Percentiles rank a stretch among this genome's conserved stretches.
phyloP scores from a whole-genome alignment of 495 filamentous ascomycete species.

The Halenospora varia region DNA sequence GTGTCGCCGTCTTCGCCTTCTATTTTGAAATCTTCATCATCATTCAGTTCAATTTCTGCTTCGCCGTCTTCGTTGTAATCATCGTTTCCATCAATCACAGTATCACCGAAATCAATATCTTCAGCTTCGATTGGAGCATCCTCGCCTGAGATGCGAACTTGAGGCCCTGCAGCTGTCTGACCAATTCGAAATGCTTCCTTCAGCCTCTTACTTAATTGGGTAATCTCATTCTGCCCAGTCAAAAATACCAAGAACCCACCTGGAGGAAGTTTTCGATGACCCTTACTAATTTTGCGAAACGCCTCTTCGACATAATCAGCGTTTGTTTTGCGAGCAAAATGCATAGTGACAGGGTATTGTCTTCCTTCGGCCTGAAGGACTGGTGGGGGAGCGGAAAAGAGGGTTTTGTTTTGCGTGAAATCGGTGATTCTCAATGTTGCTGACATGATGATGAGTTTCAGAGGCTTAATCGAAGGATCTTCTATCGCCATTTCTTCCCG shows the following conservation, averaged over 20 bases:
- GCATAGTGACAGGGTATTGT: constrained; percentile 83
- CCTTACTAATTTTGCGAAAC: constrained; percentile 81
- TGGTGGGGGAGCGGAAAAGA: constrained; percentile 80
- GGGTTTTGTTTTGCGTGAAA: constrained; percentile 74
- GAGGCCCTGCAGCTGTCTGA: constrained; percentile 49
- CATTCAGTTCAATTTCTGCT: constrained; percentile 53
- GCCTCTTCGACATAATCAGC: constrained; percentile 87
- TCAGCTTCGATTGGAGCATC: constrained; percentile 82
- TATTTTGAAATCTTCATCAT: constrained; percentile 55
- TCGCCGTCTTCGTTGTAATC: constrained; percentile 51
- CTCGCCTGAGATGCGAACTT: constrained; percentile 67
- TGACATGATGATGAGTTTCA: constrained; percentile 98
- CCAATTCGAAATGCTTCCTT: constrained; percentile 63
- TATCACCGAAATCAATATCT: constrained; percentile 76
- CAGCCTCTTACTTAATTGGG: constrained; percentile 68
- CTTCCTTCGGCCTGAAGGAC: constrained; percentile 90
- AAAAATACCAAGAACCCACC: constrained; percentile 95
- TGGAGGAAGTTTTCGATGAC: constrained; percentile 85
- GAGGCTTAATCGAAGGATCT: constrained; percentile 47
- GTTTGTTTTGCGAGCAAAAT: constrained; percentile 80
- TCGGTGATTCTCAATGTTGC: constrained; percentile 89
- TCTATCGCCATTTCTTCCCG: constrained; percentile 59
- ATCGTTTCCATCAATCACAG: constrained; percentile 41
- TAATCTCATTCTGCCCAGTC: constrained; percentile 91
- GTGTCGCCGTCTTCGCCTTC: constrained; percentile 44